A percentile compares a stretch with the other conserved stretches of the same genome.
phyloP scores from a whole-genome alignment of 495 filamentous ascomycete genomes.

The Penicillium canariense region DNA sequence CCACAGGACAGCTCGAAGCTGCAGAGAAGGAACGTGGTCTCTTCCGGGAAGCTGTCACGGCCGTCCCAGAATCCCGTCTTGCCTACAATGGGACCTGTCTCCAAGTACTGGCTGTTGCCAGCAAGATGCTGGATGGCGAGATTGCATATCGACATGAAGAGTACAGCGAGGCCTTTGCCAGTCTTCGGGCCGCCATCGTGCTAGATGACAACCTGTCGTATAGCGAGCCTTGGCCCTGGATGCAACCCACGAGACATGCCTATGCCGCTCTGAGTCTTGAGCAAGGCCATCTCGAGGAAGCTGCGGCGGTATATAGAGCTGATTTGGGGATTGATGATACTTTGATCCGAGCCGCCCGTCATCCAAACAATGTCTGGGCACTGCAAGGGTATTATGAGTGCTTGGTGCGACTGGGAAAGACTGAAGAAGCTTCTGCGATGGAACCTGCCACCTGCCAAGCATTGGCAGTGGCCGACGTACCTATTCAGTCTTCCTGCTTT shows the following conservation, averaged over 20 bases:
- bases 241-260: slow-evolving; percentile 62
- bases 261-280: slow-evolving; percentile 59
- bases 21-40: slow-evolving; percentile 41
- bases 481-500: slow-evolving; percentile 56
- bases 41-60: slow-evolving; percentile 42
- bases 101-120: slow-evolving; percentile 53
- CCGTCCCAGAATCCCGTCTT: slow-evolving; percentile 42
- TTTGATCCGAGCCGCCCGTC: slow-evolving; percentile 52
- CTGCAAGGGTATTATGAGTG: slow-evolving; percentile 63
- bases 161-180: slow-evolving; percentile 46
- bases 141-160: slow-evolving; percentile 57
- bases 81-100: slow-evolving; percentile 56
- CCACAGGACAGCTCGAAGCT: slow-evolving; percentile 38
- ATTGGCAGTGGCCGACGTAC: slow-evolving; percentile 53
- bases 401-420: slow-evolving; percentile 43
- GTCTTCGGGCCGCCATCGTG: slow-evolving; percentile 47
- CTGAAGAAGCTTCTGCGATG: slow-evolving; percentile 46
- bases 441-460: slow-evolving; percentile 51
- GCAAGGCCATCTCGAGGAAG: slow-evolving; percentile 53
- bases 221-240: slow-evolving; percentile 66
- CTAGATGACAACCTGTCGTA: slow-evolving; percentile 53
- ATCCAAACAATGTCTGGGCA: slow-evolving; percentile 65
- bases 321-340: slow-evolving; percentile 56
- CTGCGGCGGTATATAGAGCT: slow-evolving; percentile 51
- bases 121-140: slow-evolving; percentile 62